Base-by-base conservation (phyloP, 768 basidiomycete species). In the Leccinum imitatum region DNA sequence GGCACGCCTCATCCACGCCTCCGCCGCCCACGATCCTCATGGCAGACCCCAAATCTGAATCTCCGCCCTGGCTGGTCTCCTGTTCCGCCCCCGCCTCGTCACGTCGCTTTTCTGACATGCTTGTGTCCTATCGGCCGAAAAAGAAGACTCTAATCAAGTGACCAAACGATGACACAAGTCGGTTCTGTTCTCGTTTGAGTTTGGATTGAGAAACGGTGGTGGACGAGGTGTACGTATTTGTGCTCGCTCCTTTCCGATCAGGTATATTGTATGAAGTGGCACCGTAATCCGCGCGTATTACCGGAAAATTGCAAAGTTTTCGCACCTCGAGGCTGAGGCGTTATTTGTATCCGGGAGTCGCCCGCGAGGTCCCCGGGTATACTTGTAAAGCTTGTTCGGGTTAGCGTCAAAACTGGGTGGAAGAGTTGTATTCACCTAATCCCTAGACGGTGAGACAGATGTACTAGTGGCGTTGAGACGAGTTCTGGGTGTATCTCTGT, bases 1-100 rank as follows among this genome's bases (percentile, higher is more conserved):
- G 54, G 54, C 70, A 71, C 60, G 70, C 70, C 59, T 46, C 60
- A 50, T 59, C 68, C 70, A 54, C 60, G 60, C 68, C 66, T 50
- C 50, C 56, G 33, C 59, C 57, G 59, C 44, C 71, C 68, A 61
- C 56, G 66, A 63, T 50, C 70, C 70, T 66, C 70, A 62, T 66
- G 70, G 62, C 27, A 41, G 46, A 60, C 61, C 61, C 66, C 61
- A 63, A 55, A 53, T 54, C 61, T 44, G 58, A 55, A 72, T 71
- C 61, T 63, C 70, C 70, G 70, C 56, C 53, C 31, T 48, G 53
- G 9, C 10, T 41, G 27, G 56, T 61, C 19, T 9, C 23, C 11
- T 33, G 25, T 31, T 52, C 48, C 25, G 21, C 17, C 54, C 44
- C 63, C 4, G 6, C 50, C 44, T 55, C 50, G 31, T 48, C 54